Evolutionary conservation across 805 yeast genomes (phyloP), one percentile per base, ranked within the genome.

Genomic region (Danielozyma ontarioensis): DNA sequence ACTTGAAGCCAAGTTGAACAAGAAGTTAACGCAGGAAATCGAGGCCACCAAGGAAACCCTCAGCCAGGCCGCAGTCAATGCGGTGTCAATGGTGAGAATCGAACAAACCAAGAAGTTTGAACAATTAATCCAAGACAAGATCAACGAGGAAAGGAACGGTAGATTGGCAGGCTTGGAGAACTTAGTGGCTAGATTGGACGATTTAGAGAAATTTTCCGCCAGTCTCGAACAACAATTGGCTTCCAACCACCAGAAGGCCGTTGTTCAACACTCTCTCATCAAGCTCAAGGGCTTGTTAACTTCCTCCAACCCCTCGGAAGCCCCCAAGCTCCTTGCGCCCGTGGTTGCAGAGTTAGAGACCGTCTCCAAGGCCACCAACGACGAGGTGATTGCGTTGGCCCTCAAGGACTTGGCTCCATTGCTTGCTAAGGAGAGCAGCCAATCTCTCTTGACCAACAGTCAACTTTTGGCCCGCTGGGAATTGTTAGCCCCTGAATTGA

Each of bases 391-490:
- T 27, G 35, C 45, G 15, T 48, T 60, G 36, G 57, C 65, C 0
- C 46, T 58, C 47, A 37, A 41, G 24, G 55, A 64, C 42, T 51
- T 64, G 62, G 41, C 57, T 44, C 56, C 54, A 21, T 42, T 65
- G 54, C 44, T 67, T 53, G 38, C 51, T 31, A 39, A 61, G 51
- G 59, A 59, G 55, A 53, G 65, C 48, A 51, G 56, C 13, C 66
- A 60, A 35, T 55, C 94, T 25, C 76, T 90, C 17, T 68, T 89
- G 42, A 78, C 94, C 11, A 78, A 75, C 42, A 74, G 87, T 17
- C 96, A 88, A 62, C 69, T 88, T 29, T 72, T 82, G 40, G 70
- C 83, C 26, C 78, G 95, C 50, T 86, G 95, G 85, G 76, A 78
- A 43, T 64, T 80, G 34, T 70, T 93, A 39, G 80, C 74, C 15